Evolutionary conservation across 2,329 filamentous ascomycete genomes (phyloP).

Genomic region (Mariannaea elegans): DNA sequence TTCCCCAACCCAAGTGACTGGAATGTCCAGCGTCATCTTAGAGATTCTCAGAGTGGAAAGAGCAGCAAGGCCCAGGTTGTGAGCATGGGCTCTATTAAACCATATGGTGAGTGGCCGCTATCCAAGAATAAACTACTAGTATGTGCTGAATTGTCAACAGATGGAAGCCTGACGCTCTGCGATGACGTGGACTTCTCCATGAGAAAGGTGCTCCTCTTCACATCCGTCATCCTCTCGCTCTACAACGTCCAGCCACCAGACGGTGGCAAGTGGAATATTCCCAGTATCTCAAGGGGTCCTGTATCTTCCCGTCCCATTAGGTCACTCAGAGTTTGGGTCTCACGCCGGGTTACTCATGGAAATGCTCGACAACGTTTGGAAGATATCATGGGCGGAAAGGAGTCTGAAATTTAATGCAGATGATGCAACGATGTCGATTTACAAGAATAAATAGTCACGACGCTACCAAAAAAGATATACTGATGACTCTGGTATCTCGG

Average conservation of each 20-base stretch:
- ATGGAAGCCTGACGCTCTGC: slow-evolving; percentile 44
- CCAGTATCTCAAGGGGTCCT: slow-evolving; percentile 36
- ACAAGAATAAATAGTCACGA: neutral
- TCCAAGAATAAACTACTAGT: neutral
- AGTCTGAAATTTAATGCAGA: neutral
- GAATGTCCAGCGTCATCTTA: slow-evolving; percentile 46
- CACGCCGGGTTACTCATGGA: slow-evolving; percentile 29
- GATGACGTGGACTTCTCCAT: slow-evolving; percentile 45
- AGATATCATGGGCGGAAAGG: neutral
- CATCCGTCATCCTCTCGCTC: slow-evolving; percentile 46
- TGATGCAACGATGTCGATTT: neutral
- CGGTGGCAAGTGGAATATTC: slow-evolving; percentile 39
- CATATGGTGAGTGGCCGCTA: slow-evolving; percentile 44
- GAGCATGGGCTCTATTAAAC: slow-evolving; percentile 41
- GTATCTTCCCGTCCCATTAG: slow-evolving; percentile 40
- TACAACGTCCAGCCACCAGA: slow-evolving; percentile 48
- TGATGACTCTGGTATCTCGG: neutral
- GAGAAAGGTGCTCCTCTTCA: slow-evolving; percentile 47
- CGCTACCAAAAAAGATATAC: neutral
- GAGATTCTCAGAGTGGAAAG: slow-evolving; percentile 35
- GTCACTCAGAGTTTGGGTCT: slow-evolving; percentile 46
- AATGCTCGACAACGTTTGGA: neutral
- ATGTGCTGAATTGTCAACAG: slow-evolving; percentile 34
- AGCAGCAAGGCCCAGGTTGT: slow-evolving; percentile 32
- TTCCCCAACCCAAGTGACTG: slow-evolving; percentile 48